phyloP scores from a whole-genome alignment of 2,329 filamentous ascomycete species.

The Trichoderma semiorbis region DNA sequence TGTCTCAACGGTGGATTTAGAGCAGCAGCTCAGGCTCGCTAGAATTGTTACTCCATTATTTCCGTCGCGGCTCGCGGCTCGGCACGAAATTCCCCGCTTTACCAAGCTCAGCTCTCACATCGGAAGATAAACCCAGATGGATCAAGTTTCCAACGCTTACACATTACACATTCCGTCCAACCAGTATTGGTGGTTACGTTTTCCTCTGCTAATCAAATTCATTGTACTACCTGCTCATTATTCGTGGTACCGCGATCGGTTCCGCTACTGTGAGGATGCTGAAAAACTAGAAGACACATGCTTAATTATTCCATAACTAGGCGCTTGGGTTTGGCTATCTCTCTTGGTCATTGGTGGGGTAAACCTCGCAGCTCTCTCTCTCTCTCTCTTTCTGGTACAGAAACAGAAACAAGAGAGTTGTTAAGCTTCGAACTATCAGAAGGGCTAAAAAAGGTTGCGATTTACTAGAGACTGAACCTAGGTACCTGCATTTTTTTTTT shows the following conservation, averaged over 20 bases:
- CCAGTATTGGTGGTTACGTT: neutral
- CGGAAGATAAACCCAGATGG: neutral
- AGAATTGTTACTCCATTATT: neutral
- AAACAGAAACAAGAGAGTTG: neutral
- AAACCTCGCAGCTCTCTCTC: no score
- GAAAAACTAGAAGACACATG: neutral
- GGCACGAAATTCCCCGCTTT: neutral
- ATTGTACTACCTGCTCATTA: neutral
- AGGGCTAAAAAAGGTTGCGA: neutral
- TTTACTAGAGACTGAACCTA: neutral
- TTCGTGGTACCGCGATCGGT: neutral
- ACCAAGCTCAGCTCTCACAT: neutral
- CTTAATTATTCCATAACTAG: neutral
- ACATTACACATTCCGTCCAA: neutral
- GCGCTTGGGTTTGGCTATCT: neutral
- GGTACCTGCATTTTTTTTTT: no score
- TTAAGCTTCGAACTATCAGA: neutral
- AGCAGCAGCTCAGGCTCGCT: neutral
- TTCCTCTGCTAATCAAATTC: neutral
- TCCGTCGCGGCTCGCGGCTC: neutral
- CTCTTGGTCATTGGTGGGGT: neutral
- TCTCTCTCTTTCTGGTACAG: neutral
- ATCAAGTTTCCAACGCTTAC: neutral
- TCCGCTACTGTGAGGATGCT: neutral
- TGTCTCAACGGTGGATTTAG: neutral